Conservation (phyloP, 495 filamentous ascomycete genomes). For the Penicillium turbatum region DNA sequence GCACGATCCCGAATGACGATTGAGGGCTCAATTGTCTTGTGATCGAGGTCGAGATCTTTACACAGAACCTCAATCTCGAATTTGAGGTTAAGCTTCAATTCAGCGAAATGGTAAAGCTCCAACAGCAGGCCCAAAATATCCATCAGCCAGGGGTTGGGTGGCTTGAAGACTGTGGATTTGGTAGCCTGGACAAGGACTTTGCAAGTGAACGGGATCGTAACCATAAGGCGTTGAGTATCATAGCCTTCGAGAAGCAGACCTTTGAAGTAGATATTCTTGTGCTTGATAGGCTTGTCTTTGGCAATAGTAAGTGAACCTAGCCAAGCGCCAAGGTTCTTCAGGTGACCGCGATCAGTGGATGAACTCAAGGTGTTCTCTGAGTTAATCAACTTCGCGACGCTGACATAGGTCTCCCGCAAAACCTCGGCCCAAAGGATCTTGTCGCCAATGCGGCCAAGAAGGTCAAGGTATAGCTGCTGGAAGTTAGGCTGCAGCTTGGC, state of each 20-base stretch:
- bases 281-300: constrained; percentile 91
- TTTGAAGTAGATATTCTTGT: constrained; percentile 95
- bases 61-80: constrained; percentile 98
- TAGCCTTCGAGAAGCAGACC: constrained; percentile 89
- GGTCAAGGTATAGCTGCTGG: constrained; percentile 84
- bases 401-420: constrained; percentile 86
- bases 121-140: constrained; percentile 83
- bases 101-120: constrained; percentile 88
- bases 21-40: constrained; percentile 81
- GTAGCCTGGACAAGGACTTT: constrained; percentile 82
- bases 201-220: constrained; percentile 95
- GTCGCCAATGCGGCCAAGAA: constrained; percentile 78
- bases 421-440: constrained; percentile 80
- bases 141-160: constrained; percentile 96
- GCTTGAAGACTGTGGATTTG: constrained; percentile 84
- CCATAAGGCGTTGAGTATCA: constrained; percentile 79
- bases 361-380: constrained; percentile 77
- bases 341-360: constrained; percentile 72
- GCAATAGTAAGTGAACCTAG: constrained; percentile 91
- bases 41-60: constrained; percentile 81
- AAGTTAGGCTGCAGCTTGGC: constrained; percentile 96
- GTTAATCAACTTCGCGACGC: constrained; percentile 79
- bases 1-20: constrained; percentile 71
- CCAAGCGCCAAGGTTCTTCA: constrained; percentile 92
- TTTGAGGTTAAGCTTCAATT: constrained; percentile 89